A percentile compares a stretch with the other conserved stretches of the same genome.
These are phyloP conservation scores for Lipomyces anomalus DNA, from an alignment of 805 yeast genomes.

Conservation along the genomic window DNA sequence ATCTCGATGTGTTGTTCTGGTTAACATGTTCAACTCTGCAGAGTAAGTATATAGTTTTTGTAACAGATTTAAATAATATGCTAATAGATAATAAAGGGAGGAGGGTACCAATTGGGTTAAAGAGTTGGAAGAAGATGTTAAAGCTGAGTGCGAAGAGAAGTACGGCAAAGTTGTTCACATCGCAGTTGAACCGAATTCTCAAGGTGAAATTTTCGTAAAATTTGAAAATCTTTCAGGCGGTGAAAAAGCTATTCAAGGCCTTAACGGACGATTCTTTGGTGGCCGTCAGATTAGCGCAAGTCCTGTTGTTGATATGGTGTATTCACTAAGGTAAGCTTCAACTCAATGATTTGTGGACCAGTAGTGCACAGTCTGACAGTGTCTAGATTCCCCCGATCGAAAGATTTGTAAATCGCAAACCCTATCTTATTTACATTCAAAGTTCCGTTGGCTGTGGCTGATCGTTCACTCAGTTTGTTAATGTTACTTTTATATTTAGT, in stretches of 20 bases:
- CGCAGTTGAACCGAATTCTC: constrained; percentile 28
- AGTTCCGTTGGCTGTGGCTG: neutral
- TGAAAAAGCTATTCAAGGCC: constrained; percentile 30
- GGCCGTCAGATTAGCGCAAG: constrained; percentile 32
- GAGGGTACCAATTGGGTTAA: constrained; percentile 31
- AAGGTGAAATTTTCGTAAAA: constrained; percentile 34
- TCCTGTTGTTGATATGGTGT: constrained; percentile 31
- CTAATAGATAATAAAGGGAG: constrained; percentile 26
- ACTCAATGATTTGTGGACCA: neutral
- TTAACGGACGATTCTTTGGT: constrained; percentile 35
- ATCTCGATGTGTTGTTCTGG: constrained; percentile 30
- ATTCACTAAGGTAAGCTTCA: constrained; percentile 28
- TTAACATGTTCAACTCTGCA: constrained; percentile 33
- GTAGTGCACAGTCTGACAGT: neutral
- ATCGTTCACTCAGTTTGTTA: neutral
- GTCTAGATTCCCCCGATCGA: constrained; percentile 25
- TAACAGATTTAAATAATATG: neutral
- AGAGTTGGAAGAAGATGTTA: constrained; percentile 35
- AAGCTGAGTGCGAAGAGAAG: constrained; percentile 34
- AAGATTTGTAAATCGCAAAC: constrained; percentile 6
- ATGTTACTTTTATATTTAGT: neutral
- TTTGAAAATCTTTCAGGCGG: constrained; percentile 27
- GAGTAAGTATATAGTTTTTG: constrained; percentile 23
- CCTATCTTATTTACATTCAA: constrained; percentile 1
- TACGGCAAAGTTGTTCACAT: constrained; percentile 34